Conservation (phyloP, 805 yeast genomes). For the Kluyveromyces siamensis region DNA sequence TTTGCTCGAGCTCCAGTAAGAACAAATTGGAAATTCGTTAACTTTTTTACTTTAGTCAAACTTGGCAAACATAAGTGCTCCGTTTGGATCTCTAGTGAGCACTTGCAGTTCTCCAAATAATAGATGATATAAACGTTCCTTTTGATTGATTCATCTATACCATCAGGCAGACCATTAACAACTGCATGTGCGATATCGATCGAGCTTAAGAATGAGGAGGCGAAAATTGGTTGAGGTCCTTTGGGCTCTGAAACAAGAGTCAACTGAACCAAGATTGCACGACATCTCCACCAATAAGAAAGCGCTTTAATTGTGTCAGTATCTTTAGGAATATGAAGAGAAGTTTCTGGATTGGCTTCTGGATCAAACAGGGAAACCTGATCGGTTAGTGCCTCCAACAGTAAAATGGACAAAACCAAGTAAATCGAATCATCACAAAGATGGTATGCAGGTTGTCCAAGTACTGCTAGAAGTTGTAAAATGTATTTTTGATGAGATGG, state of each 20-base stretch:
- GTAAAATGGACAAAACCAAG: conserved; percentile 34
- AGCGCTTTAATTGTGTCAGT: conserved; percentile 36
- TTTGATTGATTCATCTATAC: conserved; percentile 24
- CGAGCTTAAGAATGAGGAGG: conserved; percentile 26
- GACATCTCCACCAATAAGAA: conserved; percentile 66
- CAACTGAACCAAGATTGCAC: conserved; percentile 56
- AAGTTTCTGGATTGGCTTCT: conserved; percentile 10
- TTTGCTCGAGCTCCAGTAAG: conserved; percentile 86
- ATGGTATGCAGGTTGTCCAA: conserved; percentile 67
- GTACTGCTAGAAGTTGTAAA: conserved; percentile 37
- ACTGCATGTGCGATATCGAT: conserved; percentile 22
- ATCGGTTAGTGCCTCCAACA: conserved; percentile 35
- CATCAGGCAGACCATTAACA: conserved; percentile 16
- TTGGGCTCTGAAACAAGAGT: conserved; percentile 58
- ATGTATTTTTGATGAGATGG: conserved; percentile 12
- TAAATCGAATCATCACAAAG: conserved; percentile 44
- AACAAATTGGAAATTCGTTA: conserved; percentile 53
- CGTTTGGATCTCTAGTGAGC: conserved; percentile 50
- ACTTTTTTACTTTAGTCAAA: conserved; percentile 44
- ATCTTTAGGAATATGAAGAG: conserved; percentile 12
- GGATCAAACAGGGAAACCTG: conserved; percentile 24
- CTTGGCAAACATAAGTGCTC: conserved; percentile 53
- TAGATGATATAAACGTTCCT: conserved; percentile 38
- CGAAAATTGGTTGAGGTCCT: conserved; percentile 33
- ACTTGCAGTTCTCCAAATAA: conserved; percentile 61